Evolutionary conservation across 805 yeast species (phyloP), one percentile per base, ranked within the genome.

Genomic region (Gaillardinia entomophila): DNA sequence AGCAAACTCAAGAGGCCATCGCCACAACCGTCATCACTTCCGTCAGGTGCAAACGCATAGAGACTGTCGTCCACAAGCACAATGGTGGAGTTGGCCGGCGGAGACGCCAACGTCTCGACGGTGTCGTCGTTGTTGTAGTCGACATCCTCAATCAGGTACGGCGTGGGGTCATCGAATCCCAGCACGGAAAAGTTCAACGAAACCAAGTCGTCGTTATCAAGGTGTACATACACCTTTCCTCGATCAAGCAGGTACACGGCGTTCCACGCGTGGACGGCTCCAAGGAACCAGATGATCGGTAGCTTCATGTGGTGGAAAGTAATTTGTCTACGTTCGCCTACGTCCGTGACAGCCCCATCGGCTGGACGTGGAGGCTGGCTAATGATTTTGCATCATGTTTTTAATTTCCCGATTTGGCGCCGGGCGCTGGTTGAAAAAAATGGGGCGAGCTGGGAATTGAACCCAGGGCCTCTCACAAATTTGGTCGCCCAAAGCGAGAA

Each of bases 191-290:
- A 61, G 37, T 62, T 55, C 18, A 66, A 39, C 2, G 53, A 38
- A 7, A 65, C 53, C 27, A 66, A 43, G 24, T 63, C 66, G 37
- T 64, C 57, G 37, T 63, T 60, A 12, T 46, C 44, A 18, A 66
- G 47, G 34, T 57, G 64, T 19, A 64, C 35, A 37, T 62, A 66
- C 7, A 60, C 44, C 33, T 47, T 49, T 2, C 66, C 68, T 10
- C 51, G 49, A 7, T 48, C 40, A 25, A 57, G 57, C 7, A 62
- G 49, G 37, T 66, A 66, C 18, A 62, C 42, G 2, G 71, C 56
- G 28, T 55, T 50, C 66, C 66, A 59, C 10, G 24, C 17, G 22
- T 24, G n/a, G 19, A 15, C 6, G 22, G 23, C n/a, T n/a, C n/a
- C n/a, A n/a, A n/a, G n/a, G n/a, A n/a, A n/a, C n/a, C n/a, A n/a